Evolutionary conservation across 768 basidiomycete species (phyloP), one percentile per base, ranked within the genome.

Genomic region (Jaapia argillacea): DNA sequence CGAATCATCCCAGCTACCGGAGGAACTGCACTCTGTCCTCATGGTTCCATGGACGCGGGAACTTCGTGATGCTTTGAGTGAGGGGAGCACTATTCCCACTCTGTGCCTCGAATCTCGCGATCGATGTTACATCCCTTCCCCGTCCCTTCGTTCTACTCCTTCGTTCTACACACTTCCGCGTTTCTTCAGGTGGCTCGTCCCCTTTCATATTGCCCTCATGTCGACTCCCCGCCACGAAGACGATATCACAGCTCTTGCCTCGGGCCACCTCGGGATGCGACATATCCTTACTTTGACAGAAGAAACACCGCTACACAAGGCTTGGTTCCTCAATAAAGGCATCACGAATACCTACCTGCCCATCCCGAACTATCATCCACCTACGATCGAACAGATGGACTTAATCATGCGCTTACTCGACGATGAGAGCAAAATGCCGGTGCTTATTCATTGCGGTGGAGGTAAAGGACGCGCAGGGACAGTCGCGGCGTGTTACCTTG

Each of bases 401-500:
- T 50, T 75, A 39, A 61, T 78, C 47, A 62, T 78, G 50, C 55
- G 63, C 12, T 52, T 77, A 10, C 58, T 75, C 22, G 59, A 66
- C 4, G 69, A 75, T 44, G 57, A 61, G 12, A 51, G 54, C 25
- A 74, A 74, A 10, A 54, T 70, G 1, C 75, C 77, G 0, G 49
- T 77, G 5, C 58, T 80, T 12, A 60, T 80, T 2, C 77, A 80
- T 47, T 80, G 78, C 51, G 77, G 75, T 3, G 78, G 76, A 4
- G 79, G 78, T 2, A 78, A 77, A 48, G 78, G 78, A 0, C 68
- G 77, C 6, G 76, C 77, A 20, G 78, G 79, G 13, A 78, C 75
- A 1, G 73, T 79, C 0, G 70, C 72, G 4, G 79, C 77, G 0
- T 77, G 77, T 48, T 78, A 76, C 48, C 60, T 81, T 38, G 68